Base-by-base conservation (phyloP, 306 rosid species). In the Sicyos baderoa region DNA sequence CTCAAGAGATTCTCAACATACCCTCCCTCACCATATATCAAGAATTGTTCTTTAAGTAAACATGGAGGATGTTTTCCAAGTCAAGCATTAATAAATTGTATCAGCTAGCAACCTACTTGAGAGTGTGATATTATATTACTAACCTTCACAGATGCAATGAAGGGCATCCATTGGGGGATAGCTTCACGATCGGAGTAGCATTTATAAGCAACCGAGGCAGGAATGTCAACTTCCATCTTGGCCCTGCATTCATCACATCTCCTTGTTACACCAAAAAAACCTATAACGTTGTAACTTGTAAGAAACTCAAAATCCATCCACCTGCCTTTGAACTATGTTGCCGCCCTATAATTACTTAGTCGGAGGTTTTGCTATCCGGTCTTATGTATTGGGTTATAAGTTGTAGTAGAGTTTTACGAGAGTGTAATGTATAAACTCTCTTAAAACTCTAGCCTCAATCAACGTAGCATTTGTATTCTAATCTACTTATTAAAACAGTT, bases 161-260 rank as follows among this genome's bases (percentile, higher is more conserved):
- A 93, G 72, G 97, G 99, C 99, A 93, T 93, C 97, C 96, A 93
- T 29, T 80, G 78, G 16, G 97, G 82, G 56, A 93, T 85, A 57
- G 96, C 91, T 91, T 89, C 99, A 3, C 97, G 97, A 75, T 93
- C 96, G 52, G 83, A 85, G 82, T 93, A 93, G 66, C 91, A 88
- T 54, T 73, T 15, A 73, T 86, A 93, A 27, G 97, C 98, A 14
- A 85, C 94, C 5, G 96, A 86, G 35, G 59, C 66, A 45, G 96
- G 97, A 75, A 93, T 95, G 23, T 90, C 97, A 56, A 88, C 44
- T 66, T 90, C 89, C 94, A 32, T 86, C 87, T 88, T 93, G 45
- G 86, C 97, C 82, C 99, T 90, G 96, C 96, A 89, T 54, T 79
- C 54, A 76, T 78, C 68, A 79, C 57, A 76, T 37, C 71, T 22